Evolutionary conservation across 2,329 filamentous ascomycete genomes (phyloP), one percentile per base, ranked within the genome.

Genomic region (Metarhizium anisopliae): DNA sequence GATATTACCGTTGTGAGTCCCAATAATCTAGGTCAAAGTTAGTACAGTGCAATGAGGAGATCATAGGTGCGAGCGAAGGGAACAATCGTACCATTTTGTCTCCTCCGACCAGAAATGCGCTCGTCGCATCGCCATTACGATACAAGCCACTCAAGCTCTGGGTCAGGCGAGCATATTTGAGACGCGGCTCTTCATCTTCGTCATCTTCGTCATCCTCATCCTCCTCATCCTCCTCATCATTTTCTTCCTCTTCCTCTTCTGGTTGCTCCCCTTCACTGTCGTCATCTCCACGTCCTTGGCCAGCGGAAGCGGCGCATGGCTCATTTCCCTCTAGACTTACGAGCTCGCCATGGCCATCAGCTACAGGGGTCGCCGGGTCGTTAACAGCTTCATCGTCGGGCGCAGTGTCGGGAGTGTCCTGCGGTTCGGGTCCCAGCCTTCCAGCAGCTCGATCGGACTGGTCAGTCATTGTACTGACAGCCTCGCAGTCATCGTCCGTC

Each of bases 1-100:
- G 65, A 97, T 93, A 66, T 94, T 96, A 64, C 94, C 94, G 73
- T 95, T 96, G 70, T 99, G 93, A 36, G 94, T 96, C 61, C 93
- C 94, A 63, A 95, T 78, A 59, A 96, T 87, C 89, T 93, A 72
- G 61, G 13, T 62, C 75, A 72, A 56, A 57, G 58, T 63, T 61
- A 59, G 55, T 45, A 32, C 25, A 47, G 30, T 30, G 14, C 14
- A 10, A 25, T 53, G 5, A 47, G 52, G 58, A 59, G 49, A 70
- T 60, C 53, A 54, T 47, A 35, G 51, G 32, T 38, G 55, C 30
- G 20, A n/a, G 14, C 30, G 25, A 35, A 14, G 35, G 45, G 38
- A 35, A 51, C 55, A 25, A 42, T 55, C 77, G 64, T 78, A 93
- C 90, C 93, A 97, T 95, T 76, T 97, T 97, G 77, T 99, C 93